These are phyloP conservation scores for Tetradesmus obliquus DNA, from an alignment of 139 green algal genomes.

Conservation along the genomic window DNA sequence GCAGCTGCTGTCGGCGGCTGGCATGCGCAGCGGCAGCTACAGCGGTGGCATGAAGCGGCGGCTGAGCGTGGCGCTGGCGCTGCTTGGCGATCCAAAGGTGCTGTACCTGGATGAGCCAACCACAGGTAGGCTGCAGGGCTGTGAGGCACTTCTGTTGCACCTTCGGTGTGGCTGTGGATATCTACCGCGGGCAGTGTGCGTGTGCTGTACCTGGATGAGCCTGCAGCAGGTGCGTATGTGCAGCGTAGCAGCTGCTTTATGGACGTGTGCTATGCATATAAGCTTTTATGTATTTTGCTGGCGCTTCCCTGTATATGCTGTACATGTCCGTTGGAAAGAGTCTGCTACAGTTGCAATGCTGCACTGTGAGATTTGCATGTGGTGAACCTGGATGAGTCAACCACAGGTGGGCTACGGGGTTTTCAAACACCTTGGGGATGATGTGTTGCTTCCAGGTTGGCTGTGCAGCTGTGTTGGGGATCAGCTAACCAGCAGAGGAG, in stretches of 20 bases:
- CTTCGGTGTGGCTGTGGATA: neutral
- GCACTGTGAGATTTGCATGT: slow-evolving; percentile 47
- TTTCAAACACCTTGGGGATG: no score
- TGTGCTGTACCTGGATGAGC: no score
- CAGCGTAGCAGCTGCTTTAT: no score
- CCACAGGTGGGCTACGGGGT: slow-evolving; percentile 70
- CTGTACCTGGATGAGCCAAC: slow-evolving; percentile 98
- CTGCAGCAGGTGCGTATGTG: no score
- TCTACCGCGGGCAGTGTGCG: neutral
- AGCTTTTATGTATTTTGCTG: no score
- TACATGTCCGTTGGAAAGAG: no score
- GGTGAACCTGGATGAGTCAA: slow-evolving; percentile 97
- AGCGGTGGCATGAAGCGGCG: slow-evolving; percentile 88
- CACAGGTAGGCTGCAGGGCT: slow-evolving; percentile 68
- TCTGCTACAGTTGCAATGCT: no score
- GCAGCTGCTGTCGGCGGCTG: slow-evolving; percentile 68
- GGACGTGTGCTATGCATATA: no score
- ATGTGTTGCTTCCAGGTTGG: no score
- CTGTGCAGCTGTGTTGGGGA: no score
- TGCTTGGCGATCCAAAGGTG: slow-evolving; percentile 91
- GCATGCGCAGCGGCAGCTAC: slow-evolving; percentile 69
- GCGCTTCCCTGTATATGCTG: no score
- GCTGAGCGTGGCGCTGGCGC: slow-evolving; percentile 87
- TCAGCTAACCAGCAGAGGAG: no score
- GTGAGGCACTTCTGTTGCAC: neutral